Evolutionary conservation across 441 rosid species (phyloP).

Genomic region (Gossypium gossypioides): DNA sequence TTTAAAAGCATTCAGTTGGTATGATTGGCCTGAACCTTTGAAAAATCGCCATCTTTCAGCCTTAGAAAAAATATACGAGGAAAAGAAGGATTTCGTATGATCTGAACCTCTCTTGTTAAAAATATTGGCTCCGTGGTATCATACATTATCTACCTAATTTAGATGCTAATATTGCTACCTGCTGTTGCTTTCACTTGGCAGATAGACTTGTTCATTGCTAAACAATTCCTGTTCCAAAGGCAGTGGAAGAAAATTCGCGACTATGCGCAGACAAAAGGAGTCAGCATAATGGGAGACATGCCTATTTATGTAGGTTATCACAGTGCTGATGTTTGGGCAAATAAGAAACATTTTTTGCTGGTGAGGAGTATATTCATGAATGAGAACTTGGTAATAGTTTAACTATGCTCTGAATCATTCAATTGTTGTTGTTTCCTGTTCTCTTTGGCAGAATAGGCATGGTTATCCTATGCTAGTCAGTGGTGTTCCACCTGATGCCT

Average conservation of each 20-base stretch:
- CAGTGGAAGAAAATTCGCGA: constrained; percentile 81
- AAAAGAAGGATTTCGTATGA: constrained; percentile 72
- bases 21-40: constrained; percentile 75
- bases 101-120: constrained; percentile 18
- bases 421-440: constrained; percentile 3
- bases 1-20: constrained; percentile 61
- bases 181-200: constrained; percentile 29
- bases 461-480: constrained; percentile 80
- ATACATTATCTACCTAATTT: background rate
- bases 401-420: constrained; percentile 8
- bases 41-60: constrained; percentile 79
- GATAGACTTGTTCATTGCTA: constrained; percentile 80
- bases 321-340: constrained; percentile 99
- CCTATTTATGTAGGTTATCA: constrained; percentile 92
- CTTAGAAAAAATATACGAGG: constrained; percentile 68
- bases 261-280: constrained; percentile 60
- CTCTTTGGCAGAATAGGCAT: constrained; percentile 49
- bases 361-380: constrained; percentile 27
- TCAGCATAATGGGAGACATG: constrained; percentile 97
- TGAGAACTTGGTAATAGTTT: constrained; percentile 7
- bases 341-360: constrained; percentile 73
- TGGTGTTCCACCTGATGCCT: constrained; percentile 94
- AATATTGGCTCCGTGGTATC: constrained; percentile 10
- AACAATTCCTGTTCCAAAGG: constrained; percentile 88
- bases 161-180: constrained; percentile 5